phyloP scores from a whole-genome alignment of 495 filamentous ascomycete genomes.

The Penicillium coprophilum region DNA sequence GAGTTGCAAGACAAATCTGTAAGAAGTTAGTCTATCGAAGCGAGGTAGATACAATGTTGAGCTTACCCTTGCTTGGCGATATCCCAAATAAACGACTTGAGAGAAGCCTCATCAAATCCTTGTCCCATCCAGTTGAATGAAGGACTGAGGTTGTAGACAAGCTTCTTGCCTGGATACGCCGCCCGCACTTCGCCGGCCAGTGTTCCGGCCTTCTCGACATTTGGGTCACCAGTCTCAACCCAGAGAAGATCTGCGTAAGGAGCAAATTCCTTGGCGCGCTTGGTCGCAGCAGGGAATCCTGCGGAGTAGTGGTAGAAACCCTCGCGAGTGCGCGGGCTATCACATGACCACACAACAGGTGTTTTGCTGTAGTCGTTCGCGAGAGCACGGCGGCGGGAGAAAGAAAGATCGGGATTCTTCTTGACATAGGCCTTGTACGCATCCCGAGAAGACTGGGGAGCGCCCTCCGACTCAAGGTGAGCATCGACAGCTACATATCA shows the following conservation, averaged over 20 bases:
- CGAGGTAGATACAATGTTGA: not conserved
- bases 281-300: conserved; percentile 85
- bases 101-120: conserved; percentile 75
- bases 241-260: conserved; percentile 95
- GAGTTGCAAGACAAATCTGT: conserved; percentile 82
- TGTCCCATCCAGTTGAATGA: conserved; percentile 99
- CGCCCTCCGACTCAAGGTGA: conserved; percentile 65
- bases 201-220: conserved; percentile 67
- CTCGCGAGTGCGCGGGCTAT: conserved; percentile 89
- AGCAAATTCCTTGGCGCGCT: conserved; percentile 85
- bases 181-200: conserved; percentile 74
- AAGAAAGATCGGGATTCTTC: conserved; percentile 66
- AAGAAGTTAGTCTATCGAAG: conserved; percentile 10
- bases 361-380: conserved; percentile 62
- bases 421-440: conserved; percentile 62
- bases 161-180: conserved; percentile 69
- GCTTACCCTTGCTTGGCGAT: conserved; percentile 77
- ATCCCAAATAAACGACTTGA: conserved; percentile 94
- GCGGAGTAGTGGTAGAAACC: conserved; percentile 95
- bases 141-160: conserved; percentile 94
- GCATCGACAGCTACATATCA: conserved; percentile 59
- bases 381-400: conserved; percentile 70
- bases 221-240: conserved; percentile 92
- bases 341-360: conserved; percentile 81
- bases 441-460: conserved; percentile 58